Conservation (phyloP, 495 filamentous ascomycete genomes). For the Talaromyces trachyspermus region DNA sequence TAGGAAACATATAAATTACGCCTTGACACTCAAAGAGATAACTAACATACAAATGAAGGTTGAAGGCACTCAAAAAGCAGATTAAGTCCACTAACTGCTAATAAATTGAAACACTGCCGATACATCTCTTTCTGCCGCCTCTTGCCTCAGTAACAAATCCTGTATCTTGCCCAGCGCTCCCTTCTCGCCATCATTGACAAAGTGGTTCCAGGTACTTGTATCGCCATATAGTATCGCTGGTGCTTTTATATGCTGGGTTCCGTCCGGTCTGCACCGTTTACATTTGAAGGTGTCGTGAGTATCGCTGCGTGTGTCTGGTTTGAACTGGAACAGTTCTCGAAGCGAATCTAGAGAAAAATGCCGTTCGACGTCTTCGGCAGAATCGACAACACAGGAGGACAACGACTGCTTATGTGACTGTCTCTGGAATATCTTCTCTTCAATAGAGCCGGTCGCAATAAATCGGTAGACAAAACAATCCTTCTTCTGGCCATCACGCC, state of each 20-base stretch:
- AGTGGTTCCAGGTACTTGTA: slow-evolving; percentile 98
- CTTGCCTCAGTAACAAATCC: slow-evolving; percentile 85
- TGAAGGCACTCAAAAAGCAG: too few species aligned
- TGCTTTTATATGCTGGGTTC: slow-evolving; percentile 78
- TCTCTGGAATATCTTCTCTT: slow-evolving; percentile 99
- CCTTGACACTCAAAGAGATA: too few species aligned
- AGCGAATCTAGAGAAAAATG: slow-evolving; percentile 89
- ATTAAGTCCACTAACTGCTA: slow-evolving; percentile 80
- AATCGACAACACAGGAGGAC: slow-evolving; percentile 95
- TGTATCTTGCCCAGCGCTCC: slow-evolving; percentile 73
- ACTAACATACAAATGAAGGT: too few species aligned
- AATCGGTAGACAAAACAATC: slow-evolving; percentile 99
- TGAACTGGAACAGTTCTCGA: slow-evolving; percentile 89
- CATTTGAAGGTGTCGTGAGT: slow-evolving; percentile 99
- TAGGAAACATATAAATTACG: neutral
- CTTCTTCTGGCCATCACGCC: slow-evolving; percentile 98
- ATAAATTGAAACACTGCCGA: slow-evolving; percentile 98
- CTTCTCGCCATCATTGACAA: slow-evolving; percentile 65
- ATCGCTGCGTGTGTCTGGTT: slow-evolving; percentile 74
- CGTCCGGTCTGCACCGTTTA: slow-evolving; percentile 85
- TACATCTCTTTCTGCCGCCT: slow-evolving; percentile 69
- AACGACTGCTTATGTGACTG: slow-evolving; percentile 97
- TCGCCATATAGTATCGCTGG: slow-evolving; percentile 95
- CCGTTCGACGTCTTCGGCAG: slow-evolving; percentile 90
- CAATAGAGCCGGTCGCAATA: slow-evolving; percentile 95